Conservation (phyloP, 2,329 filamentous ascomycete genomes). For the Ophiocordyceps camponoti-leonardi region DNA sequence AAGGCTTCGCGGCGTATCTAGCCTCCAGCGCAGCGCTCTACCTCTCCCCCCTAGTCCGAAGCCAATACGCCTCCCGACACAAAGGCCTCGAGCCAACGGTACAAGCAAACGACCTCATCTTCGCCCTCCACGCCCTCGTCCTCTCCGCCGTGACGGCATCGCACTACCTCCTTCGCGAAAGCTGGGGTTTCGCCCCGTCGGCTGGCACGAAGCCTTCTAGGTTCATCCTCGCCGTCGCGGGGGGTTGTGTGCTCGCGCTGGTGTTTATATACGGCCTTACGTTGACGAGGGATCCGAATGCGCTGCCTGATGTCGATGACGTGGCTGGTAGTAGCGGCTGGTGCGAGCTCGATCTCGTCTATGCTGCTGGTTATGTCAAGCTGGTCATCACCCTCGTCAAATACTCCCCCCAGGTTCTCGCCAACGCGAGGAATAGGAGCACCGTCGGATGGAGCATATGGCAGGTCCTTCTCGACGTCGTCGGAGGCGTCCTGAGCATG, state of each 20-base stretch:
- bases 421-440: constrained; percentile 72
- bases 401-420: constrained; percentile 72
- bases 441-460: constrained; percentile 78
- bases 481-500: constrained; percentile 67
- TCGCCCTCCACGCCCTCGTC: constrained; percentile 65
- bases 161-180: constrained; percentile 51
- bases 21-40: constrained; percentile 60
- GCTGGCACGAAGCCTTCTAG: constrained; percentile 36
- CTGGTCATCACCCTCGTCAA: constrained; percentile 78
- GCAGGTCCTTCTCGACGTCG: constrained; percentile 70
- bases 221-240: constrained; percentile 50
- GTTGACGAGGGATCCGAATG: constrained; percentile 2
- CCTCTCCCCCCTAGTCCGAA: constrained; percentile 59
- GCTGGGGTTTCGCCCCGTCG: constrained; percentile 62
- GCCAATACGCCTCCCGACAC: constrained; percentile 72
- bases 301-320: constrained; percentile 8
- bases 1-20: constrained; percentile 59
- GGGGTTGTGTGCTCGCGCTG: constrained; percentile 48
- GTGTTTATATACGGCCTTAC: constrained; percentile 27
- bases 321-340: constrained; percentile 24
- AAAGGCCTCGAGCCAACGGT: constrained; percentile 64
- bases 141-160: constrained; percentile 57
- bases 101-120: constrained; percentile 75
- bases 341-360: constrained; percentile 46
- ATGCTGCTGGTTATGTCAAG: constrained; percentile 73